Evolutionary conservation across 192 early-diverging fungal genomes (phyloP).

Genomic region (Backusella morwellensis): DNA sequence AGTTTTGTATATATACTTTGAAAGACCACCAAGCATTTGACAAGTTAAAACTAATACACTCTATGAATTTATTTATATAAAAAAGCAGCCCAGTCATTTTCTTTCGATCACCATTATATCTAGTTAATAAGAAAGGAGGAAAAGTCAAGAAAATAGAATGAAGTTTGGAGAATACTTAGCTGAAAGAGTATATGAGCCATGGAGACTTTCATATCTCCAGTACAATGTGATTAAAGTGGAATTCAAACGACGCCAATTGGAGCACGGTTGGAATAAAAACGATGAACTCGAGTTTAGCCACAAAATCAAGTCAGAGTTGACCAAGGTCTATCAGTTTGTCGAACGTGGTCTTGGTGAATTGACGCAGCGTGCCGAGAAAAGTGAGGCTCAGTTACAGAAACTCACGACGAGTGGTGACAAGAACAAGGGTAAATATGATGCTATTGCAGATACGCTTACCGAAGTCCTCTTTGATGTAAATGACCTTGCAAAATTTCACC

Average conservation of each 20-base stretch:
- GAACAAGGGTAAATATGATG: constrained; percentile 42
- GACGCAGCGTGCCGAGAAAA: constrained; percentile 60
- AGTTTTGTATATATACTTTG: neutral
- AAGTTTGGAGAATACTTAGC: constrained; percentile 85
- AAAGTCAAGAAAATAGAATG: constrained; percentile 47
- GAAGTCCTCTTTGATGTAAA: constrained; percentile 73
- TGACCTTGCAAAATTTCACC: constrained; percentile 72
- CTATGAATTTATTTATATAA: neutral
- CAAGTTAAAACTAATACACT: neutral
- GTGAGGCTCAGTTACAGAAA: constrained; percentile 47
- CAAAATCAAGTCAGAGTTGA: constrained; percentile 77
- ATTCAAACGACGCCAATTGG: constrained; percentile 29
- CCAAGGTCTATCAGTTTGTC: constrained; percentile 75
- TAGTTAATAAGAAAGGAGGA: neutral
- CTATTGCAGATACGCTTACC: constrained; percentile 57
- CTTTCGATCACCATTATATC: neutral
- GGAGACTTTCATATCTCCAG: constrained; percentile 80
- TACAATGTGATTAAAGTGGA: constrained; percentile 75
- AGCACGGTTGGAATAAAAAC: constrained; percentile 64
- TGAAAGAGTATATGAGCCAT: constrained; percentile 65
- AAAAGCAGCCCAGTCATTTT: neutral
- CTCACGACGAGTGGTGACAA: neutral
- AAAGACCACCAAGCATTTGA: neutral
- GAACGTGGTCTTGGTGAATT: constrained; percentile 64
- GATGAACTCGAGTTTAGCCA: constrained; percentile 87